A percentile compares a stretch with the other conserved stretches of the same genome.
These are phyloP conservation scores for Rhizophora mangle DNA, from an alignment of 345 rosid species.

Conservation along the genomic window DNA sequence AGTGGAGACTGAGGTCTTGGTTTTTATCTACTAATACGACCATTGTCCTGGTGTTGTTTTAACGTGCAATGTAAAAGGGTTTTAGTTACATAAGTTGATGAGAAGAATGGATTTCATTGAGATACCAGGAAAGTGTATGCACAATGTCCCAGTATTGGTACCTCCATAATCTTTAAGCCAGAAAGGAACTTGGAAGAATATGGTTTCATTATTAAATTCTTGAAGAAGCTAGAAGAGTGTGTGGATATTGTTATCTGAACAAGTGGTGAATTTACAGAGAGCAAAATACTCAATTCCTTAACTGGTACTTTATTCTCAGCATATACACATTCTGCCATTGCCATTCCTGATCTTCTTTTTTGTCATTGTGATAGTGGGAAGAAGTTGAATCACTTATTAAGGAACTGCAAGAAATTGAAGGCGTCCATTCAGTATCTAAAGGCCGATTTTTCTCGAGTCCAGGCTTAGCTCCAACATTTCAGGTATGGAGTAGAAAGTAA, in stretches of 20 bases:
- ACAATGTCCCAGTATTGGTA: too few relatives aligned
- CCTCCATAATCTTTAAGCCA: too few relatives aligned
- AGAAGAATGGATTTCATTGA: neutral
- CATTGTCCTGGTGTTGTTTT: conserved; percentile 4
- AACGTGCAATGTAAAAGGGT: neutral
- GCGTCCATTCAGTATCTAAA: conserved; percentile 72
- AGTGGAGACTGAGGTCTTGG: conserved; percentile 67
- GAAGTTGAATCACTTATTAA: conserved; percentile 84
- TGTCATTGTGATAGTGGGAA: conserved; percentile 63
- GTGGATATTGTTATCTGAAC: too few relatives aligned
- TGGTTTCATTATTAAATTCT: too few relatives aligned
- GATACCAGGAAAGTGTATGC: neutral
- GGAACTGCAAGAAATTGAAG: conserved; percentile 73
- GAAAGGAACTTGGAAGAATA: too few relatives aligned
- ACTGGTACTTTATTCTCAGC: neutral
- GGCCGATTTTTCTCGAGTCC: conserved; percentile 90
- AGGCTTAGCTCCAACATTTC: conserved; percentile 94
- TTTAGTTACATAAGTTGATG: neutral
- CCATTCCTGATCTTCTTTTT: conserved; percentile 11
- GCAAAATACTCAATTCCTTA: neutral
- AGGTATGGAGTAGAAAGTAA: conserved; percentile 40
- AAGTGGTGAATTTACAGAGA: too few relatives aligned
- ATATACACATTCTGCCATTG: neutral
- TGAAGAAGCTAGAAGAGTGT: too few relatives aligned
- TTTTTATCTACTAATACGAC: conserved; percentile 8